Evolutionary conservation across 257 asterid species (phyloP).

Genomic region (Solanum sejunctum): DNA sequence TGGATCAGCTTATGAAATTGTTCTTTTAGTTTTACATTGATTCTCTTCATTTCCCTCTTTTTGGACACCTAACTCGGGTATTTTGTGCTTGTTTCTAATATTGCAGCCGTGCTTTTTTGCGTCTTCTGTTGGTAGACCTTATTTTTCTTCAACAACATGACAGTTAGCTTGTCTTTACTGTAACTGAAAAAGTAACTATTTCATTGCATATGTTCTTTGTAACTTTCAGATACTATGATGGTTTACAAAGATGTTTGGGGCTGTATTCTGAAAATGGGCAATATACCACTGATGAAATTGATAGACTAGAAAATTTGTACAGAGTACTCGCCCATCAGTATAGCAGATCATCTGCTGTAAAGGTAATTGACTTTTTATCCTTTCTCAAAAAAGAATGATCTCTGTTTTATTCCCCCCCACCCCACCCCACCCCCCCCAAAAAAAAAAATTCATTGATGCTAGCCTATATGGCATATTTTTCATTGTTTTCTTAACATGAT

Average conservation of each 20-base stretch:
- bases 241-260: constrained; percentile 79
- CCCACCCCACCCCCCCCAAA: too few species aligned
- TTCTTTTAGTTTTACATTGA: background rate
- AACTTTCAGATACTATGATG: constrained; percentile 71
- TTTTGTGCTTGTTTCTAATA: background rate
- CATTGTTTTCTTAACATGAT: background rate
- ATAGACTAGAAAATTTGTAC: constrained; percentile 60
- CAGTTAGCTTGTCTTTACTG: background rate
- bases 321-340: constrained; percentile 60
- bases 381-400: background rate
- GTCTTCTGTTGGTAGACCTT: background rate
- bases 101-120: background rate
- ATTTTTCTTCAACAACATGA: background rate
- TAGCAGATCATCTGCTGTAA: constrained; percentile 87
- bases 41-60: background rate
- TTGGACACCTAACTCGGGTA: background rate
- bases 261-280: constrained; percentile 46
- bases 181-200: background rate
- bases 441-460: background rate
- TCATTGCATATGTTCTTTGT: background rate
- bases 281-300: constrained; percentile 59
- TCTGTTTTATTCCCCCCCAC: background rate
- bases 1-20: background rate
- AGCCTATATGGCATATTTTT: background rate
- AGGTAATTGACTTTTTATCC: constrained; percentile 28